Evolutionary conservation across 768 basidiomycete species (phyloP), one percentile per base, ranked within the genome.

Genomic region (Erythrobasidium yunnanense): DNA sequence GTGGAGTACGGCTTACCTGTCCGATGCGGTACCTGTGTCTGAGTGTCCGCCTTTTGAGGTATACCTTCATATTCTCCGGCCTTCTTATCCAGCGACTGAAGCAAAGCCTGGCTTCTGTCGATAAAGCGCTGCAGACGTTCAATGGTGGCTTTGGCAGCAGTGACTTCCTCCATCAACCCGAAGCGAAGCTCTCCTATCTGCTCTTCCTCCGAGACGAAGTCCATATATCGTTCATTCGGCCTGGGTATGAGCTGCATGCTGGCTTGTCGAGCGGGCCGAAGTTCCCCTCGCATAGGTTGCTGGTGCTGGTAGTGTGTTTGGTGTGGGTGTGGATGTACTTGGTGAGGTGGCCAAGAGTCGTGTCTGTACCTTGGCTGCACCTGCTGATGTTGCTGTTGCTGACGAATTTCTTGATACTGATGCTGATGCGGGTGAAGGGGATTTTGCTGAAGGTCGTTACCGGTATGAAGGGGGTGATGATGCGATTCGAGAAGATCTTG

Each of bases 391-490:
- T n/a, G n/a, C n/a, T n/a, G n/a, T n/a, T n/a, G n/a, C n/a, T n/a
- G n/a, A n/a, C n/a, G n/a, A n/a, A n/a, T 58, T 42, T n/a, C 47
- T 45, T 51, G 49, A 30, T 22, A 35, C 8, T 51, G 60, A 63
- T 8, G 60, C 60, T 32, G 38, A 11, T 42, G 38, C 38, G 38
- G n/a, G 38, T 42, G 38, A 42, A 42, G 38, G 38, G 38, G 17
- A 25, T 51, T 8, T 51, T 13, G 23, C 49, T 51, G 49, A 42
- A n/a, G 11, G 11, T 42, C 38, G 11, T n/a, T 42, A n/a, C 38
- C n/a, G 49, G 49, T 50, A 33, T 63, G 60, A 2, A 63, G 60
- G 13, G 60, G 60, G 27, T 63, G 60, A 2, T 46, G n/a, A 51
- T 63, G 60, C 15, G 46, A 29, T 32, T 63, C 60, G 5, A 63